Conservation (phyloP, 169 alveolate genomes). For the Toxoplasma gondii region DNA sequence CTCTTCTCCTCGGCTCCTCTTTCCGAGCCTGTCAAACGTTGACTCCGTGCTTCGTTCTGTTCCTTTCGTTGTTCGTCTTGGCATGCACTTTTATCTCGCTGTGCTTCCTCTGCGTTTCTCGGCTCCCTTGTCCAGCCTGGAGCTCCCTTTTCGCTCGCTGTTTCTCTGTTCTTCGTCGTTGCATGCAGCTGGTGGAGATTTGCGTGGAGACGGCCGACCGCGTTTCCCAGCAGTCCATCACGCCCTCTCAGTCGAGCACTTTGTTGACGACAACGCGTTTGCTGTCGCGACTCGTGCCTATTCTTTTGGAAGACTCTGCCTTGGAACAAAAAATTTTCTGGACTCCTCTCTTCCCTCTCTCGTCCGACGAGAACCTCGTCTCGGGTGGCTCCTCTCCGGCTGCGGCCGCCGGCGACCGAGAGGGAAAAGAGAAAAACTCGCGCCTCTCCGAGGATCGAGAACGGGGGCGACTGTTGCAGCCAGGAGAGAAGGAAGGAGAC, state of each 20-base stretch:
- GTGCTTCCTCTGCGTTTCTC: background rate
- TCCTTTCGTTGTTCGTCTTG: background rate
- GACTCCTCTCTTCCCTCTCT: background rate
- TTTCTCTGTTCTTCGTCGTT: too few species aligned
- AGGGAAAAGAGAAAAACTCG: constrained; percentile 15
- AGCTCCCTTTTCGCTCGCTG: background rate
- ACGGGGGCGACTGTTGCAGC: background rate
- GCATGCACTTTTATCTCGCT: background rate
- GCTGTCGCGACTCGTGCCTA: constrained; percentile 34
- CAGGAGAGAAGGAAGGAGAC: background rate
- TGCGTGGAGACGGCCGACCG: background rate
- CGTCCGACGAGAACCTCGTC: background rate
- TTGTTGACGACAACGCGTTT: constrained; percentile 27
- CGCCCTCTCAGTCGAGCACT: background rate
- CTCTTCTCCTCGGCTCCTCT: too few species aligned
- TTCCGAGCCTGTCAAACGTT: too few species aligned
- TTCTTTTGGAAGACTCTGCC: background rate
- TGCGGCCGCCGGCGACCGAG: background rate
- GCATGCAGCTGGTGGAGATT: background rate
- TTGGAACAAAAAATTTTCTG: constrained; percentile 49
- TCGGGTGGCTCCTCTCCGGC: background rate
- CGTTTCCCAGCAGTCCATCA: background rate
- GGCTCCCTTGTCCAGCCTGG: too few species aligned
- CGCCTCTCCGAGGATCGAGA: background rate
- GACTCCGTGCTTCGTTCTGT: too few species aligned